Percentiles rank a stretch among this genome's conserved stretches.
Conservation (phyloP, 2,329 filamentous ascomycete species). For the Ophiostoma fasciatum region DNA sequence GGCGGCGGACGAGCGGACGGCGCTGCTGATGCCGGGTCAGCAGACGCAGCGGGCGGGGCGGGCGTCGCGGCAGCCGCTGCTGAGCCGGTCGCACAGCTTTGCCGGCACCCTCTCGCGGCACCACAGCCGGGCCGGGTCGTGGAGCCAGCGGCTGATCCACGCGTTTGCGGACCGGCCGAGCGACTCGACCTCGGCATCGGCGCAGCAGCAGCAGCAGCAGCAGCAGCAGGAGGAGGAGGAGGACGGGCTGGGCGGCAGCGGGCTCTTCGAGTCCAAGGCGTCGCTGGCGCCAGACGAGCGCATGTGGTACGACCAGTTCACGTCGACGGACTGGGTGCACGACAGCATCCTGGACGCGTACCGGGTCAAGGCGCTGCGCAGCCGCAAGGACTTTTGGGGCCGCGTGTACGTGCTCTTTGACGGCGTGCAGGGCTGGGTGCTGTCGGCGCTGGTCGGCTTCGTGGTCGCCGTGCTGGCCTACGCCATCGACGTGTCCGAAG, state of each 20-base stretch:
- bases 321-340: constrained; percentile 94
- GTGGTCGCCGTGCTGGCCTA: constrained; percentile 79
- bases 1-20: constrained; percentile 18
- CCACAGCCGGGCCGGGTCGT: constrained; percentile 44
- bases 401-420: constrained; percentile 64
- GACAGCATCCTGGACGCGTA: constrained; percentile 92
- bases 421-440: constrained; percentile 82
- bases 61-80: constrained; percentile 8
- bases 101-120: constrained; percentile 22
- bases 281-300: constrained; percentile 62
- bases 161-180: constrained; percentile 41
- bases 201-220: no score
- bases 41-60: constrained; percentile 11
- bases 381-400: constrained; percentile 73
- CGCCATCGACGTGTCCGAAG: constrained; percentile 75
- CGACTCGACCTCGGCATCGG: constrained; percentile 10
- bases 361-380: constrained; percentile 68
- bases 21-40: constrained; percentile 15
- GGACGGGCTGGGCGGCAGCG: no score
- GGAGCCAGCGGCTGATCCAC: constrained; percentile 44
- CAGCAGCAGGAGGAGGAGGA: no score
- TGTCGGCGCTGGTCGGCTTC: constrained; percentile 80
- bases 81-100: constrained; percentile 19
- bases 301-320: constrained; percentile 98
- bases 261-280: constrained; percentile 47